Conservation (phyloP, 345 rosid species). For the Dipteronia dyeriana region DNA sequence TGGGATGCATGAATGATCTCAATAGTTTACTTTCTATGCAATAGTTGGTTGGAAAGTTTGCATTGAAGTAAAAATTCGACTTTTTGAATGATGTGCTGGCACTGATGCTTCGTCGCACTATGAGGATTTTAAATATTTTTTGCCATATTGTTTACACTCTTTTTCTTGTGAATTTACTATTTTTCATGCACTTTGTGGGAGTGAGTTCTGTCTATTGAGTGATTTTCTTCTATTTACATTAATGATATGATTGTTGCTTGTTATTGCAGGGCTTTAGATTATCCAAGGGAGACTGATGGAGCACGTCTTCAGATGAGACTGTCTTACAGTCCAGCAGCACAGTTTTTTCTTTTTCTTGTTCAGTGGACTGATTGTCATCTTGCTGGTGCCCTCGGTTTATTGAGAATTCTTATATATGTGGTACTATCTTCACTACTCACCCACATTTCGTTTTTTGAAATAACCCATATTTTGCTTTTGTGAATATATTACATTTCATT, state of each 20-base stretch:
- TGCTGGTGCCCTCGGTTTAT: conserved; percentile 89
- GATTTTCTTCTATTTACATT: neutral
- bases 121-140: neutral
- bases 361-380: conserved; percentile 96
- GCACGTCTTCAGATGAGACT: conserved; percentile 91
- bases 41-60: neutral
- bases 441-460: neutral
- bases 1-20: neutral
- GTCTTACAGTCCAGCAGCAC: conserved; percentile 90
- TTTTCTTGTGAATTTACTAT: neutral
- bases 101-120: neutral
- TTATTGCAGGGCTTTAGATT: conserved; percentile 71
- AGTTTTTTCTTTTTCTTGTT: conserved; percentile 81
- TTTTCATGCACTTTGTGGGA: neutral
- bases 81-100: neutral
- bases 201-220: neutral
- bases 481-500: conserved; percentile 3
- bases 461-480: neutral
- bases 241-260: conserved; percentile 5
- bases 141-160: neutral
- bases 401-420: conserved; percentile 81
- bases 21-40: neutral
- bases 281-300: conserved; percentile 76
- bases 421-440: conserved; percentile 30
- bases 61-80: neutral